Conservation (phyloP, 2,329 filamentous ascomycete genomes). For the Juglanconis oblonga region DNA sequence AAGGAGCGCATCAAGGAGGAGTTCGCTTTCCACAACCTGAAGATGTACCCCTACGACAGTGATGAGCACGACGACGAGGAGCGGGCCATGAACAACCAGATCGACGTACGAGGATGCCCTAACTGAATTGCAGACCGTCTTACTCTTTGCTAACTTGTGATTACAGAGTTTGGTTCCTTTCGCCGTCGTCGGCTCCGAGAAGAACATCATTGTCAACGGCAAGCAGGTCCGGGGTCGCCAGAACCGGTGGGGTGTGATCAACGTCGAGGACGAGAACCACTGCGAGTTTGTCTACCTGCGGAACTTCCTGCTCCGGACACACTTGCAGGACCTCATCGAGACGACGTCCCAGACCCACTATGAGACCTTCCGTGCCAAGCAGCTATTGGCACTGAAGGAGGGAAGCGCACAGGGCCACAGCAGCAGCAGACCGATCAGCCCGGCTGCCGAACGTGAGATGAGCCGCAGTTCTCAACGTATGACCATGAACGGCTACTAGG, state of each 20-base stretch:
- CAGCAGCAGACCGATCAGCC: constrained; percentile 93
- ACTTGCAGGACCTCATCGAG: constrained; percentile 98
- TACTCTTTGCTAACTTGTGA: constrained; percentile 31
- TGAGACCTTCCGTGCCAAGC: constrained; percentile 99
- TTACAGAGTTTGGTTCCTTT: constrained; percentile 87
- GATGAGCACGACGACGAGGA: constrained; percentile 98
- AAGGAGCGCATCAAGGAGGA: constrained; percentile 99
- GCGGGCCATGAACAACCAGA: constrained; percentile 86
- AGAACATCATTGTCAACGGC: constrained; percentile 94
- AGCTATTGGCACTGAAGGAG: constrained; percentile 96
- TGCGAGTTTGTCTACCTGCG: constrained; percentile 99
- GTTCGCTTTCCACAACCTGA: constrained; percentile 98
- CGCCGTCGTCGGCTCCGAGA: constrained; percentile 96
- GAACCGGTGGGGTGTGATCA: constrained; percentile 99
- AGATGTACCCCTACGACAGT: constrained; percentile 99
- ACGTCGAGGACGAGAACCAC: constrained; percentile 98
- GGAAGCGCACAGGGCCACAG: constrained; percentile 81
- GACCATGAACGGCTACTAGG: constrained; percentile 98
- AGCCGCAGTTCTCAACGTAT: constrained; percentile 96
- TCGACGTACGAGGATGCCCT: constrained; percentile 67
- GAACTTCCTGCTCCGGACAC: constrained; percentile 97
- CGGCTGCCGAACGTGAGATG: constrained; percentile 88
- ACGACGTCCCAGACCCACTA: constrained; percentile 99
- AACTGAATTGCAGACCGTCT: neutral
- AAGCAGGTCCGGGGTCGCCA: constrained; percentile 97